phyloP scores from a whole-genome alignment of 805 yeast species.

The Zygosaccharomyces lentus region DNA sequence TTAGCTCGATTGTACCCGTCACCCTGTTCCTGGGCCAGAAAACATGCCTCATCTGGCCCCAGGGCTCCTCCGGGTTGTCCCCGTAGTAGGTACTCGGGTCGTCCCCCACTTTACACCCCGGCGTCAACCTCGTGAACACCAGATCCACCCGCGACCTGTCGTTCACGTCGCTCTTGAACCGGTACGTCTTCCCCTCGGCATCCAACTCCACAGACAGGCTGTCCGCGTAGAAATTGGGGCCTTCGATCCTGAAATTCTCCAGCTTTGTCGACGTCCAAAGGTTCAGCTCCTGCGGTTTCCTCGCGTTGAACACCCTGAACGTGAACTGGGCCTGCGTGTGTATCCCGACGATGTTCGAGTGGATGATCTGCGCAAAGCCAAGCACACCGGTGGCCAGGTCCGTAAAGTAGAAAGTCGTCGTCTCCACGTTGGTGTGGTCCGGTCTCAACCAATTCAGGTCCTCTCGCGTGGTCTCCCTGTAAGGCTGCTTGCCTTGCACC shows the following conservation, averaged over 20 bases:
- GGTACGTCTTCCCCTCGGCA: slow-evolving; percentile 49
- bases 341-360: slow-evolving; percentile 84
- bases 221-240: slow-evolving; percentile 76
- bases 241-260: slow-evolving; percentile 69
- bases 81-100: slow-evolving; percentile 88
- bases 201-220: slow-evolving; percentile 58
- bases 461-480: slow-evolving; percentile 50
- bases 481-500: slow-evolving; percentile 54
- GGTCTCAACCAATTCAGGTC: slow-evolving; percentile 80
- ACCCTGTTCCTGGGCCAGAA: slow-evolving; percentile 92
- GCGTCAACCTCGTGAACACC: slow-evolving; percentile 53
- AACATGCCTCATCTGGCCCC: slow-evolving; percentile 96
- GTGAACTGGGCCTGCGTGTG: slow-evolving; percentile 93
- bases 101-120: slow-evolving; percentile 85
- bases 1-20: slow-evolving; percentile 56
- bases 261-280: slow-evolving; percentile 91
- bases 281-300: slow-evolving; percentile 25
- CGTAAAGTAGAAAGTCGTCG: slow-evolving; percentile 85
- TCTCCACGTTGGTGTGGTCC: slow-evolving; percentile 84
- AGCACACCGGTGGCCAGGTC: slow-evolving; percentile 56
- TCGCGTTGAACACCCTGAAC: slow-evolving; percentile 59
- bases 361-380: slow-evolving; percentile 93
- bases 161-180: slow-evolving; percentile 60
- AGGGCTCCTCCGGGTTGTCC: slow-evolving; percentile 74
- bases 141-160: slow-evolving; percentile 70